Conservation (phyloP, 2,329 filamentous ascomycete genomes). For the Talaromyces rugulosus region DNA sequence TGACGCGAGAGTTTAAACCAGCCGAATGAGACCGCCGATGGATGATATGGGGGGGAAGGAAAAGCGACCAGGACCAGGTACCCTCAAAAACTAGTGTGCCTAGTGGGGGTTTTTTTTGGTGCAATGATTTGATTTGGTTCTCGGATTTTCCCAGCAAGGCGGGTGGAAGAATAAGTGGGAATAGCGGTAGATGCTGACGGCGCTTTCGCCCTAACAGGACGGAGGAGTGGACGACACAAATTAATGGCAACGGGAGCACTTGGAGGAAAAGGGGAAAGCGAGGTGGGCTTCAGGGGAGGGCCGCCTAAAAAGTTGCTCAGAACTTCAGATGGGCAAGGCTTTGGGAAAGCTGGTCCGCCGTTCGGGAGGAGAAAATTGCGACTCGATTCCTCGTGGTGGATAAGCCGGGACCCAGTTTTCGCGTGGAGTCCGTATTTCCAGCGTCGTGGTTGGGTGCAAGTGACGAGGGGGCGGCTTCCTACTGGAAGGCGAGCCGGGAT, state of each 20-base stretch:
- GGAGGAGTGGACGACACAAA: constrained; percentile 20
- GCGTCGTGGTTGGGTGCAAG: constrained; percentile 9
- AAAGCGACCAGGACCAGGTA: background rate
- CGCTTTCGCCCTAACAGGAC: constrained; percentile 23
- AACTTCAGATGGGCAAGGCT: constrained; percentile 8
- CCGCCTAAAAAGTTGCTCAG: constrained; percentile 25
- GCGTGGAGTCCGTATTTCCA: constrained; percentile 25
- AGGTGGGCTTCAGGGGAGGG: constrained; percentile 18
- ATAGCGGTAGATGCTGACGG: constrained; percentile 21
- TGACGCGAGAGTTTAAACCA: constrained; percentile 8
- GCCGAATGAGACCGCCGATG: constrained; percentile 1
- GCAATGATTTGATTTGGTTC: background rate
- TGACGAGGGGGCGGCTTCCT: constrained; percentile 11
- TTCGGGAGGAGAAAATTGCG: constrained; percentile 23
- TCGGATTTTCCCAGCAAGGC: background rate
- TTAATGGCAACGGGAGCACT: constrained; percentile 18
- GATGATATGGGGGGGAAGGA: background rate
- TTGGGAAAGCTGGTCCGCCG: constrained; percentile 6
- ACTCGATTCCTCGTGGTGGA: constrained; percentile 33
- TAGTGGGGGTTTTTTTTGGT: background rate
- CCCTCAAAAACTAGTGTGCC: background rate
- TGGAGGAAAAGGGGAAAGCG: constrained; percentile 20
- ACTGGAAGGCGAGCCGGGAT: constrained; percentile 13
- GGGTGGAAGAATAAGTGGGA: constrained; percentile 15
- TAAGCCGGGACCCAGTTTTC: constrained; percentile 24